Evolutionary conservation across 2,329 filamentous ascomycete species (phyloP), one percentile per base, ranked within the genome.

Genomic region (Claviceps sp.): DNA sequence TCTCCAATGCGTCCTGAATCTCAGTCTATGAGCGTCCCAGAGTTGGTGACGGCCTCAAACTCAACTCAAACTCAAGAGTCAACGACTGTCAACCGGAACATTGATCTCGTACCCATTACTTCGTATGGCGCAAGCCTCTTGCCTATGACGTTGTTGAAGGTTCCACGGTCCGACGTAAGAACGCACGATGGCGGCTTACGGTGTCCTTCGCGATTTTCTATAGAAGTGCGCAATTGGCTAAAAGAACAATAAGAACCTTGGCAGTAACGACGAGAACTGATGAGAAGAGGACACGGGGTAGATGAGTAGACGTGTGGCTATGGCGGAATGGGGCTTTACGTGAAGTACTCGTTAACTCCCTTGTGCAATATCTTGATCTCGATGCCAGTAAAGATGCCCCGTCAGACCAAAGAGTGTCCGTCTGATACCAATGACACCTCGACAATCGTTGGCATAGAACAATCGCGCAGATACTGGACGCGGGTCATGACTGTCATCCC

Each of bases 241-340:
- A 78, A 36, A 91, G 91, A 22, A 95, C 88, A 54, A 97, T 81
- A 50, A 96, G 79, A 47, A 96, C 89, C 75, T 96, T 96, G 56
- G 88, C 95, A 2, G 93, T 91, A n/a, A 88, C 86, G 47, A 94
- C 76, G 0, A 79, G 74, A 2, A 72, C 69, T 38, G 66, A 66
- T 60, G 71, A 68, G 2, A 68, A 71, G 38, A 71, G 64, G 4
- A 71, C 68, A 67, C 7, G 40, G 17, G 5, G 6, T 7, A n/a
- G 16, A n/a, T 39, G 2, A 3, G 38, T 39, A 39, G 26, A 29
- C 26, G n/a, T 39, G 6, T 39, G 13, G 5, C 16, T 17, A 8
- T 17, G 38, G 4, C 38, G 38, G 38, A 7, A 8, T 17, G 5
- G 16, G 2, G 14, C 7, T 9, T 17, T 39, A 3, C 9, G 3